Evolutionary conservation across 345 rosid species (phyloP), one percentile per base, ranked within the genome.

Genomic region (Crucihimalaya himalaica): DNA sequence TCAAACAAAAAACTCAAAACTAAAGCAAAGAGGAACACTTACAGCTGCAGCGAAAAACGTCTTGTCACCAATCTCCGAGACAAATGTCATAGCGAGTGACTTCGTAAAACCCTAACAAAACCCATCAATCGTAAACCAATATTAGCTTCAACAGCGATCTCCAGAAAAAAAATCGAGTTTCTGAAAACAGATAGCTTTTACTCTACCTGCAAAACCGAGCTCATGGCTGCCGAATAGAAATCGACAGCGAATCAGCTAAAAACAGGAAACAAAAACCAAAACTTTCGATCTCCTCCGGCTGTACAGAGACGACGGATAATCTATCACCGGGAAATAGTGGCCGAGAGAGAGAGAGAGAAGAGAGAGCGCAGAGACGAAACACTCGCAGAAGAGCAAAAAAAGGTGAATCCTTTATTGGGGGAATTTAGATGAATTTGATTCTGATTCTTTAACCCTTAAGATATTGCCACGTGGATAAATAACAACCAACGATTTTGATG

Each of bases 21-120:
- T 13, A 32, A 2, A 5, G 46, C 28, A 13, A 54, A 57, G 5
- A 10, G 63, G 8, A 18, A 57, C 48, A 84, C 92, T 79, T 58
- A 92, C 99, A 74, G 99, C 97, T 13, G 99, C 99, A 27, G 99
- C 99, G 74, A 95, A 87, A 65, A 95, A 95, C 29, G 99, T 95
- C 87, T 92, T 95, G 83, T 95, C 99, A 29, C 99, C 99, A 74
- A 95, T 95, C 88, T 95, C 97, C 13, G 99, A 95, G 1, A 92
- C 83, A 68, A 95, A 88, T 16, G 99, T 95, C 96, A 95, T 90
- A 51, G 96, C 99, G 28, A 95, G 86, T 8, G 99, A 95, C 88
- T 95, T 95, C 56, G 96, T 85, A 77, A 92, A 95, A 21, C 97
- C 99, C 97, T 95, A 76, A 12, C 53, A 21, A 39, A 73, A 39